A percentile compares a stretch with the other conserved stretches of the same genome.
Conservation (phyloP, 352 stramenopile species). For the Phytophthora uliginosa region DNA sequence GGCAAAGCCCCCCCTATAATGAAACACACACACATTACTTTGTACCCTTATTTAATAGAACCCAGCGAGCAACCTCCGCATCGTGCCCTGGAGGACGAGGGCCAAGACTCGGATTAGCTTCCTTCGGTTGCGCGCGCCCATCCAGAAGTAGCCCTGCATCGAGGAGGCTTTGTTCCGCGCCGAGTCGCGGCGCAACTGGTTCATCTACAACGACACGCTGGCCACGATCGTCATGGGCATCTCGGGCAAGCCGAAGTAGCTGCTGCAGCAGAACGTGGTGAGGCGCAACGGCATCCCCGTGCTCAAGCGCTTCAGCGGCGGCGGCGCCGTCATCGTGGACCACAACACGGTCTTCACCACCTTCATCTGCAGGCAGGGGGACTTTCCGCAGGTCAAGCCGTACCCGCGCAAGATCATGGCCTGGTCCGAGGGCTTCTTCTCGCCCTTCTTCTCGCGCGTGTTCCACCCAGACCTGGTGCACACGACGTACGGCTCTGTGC, state of each 20-base stretch:
- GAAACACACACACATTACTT: no score
- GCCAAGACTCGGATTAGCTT: conserved; percentile 72
- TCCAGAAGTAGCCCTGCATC: conserved; percentile 88
- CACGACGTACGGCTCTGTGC: background rate
- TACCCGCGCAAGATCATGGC: conserved; percentile 95
- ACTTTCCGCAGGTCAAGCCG: conserved; percentile 78
- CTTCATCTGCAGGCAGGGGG: conserved; percentile 91
- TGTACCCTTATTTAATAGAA: no score
- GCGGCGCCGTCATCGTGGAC: conserved; percentile 98
- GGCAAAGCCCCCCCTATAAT: no score
- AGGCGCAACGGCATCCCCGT: conserved; percentile 87
- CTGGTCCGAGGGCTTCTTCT: conserved; percentile 89
- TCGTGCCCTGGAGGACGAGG: conserved; percentile 24
- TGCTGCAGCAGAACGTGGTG: conserved; percentile 90
- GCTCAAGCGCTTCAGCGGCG: conserved; percentile 97
- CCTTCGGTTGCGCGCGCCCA: conserved; percentile 73
- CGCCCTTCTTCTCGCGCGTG: conserved; percentile 78
- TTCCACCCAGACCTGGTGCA: conserved; percentile 39
- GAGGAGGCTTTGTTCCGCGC: conserved; percentile 96
- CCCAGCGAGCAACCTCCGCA: no score
- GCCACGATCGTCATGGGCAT: conserved; percentile 96
- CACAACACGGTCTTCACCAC: conserved; percentile 93
- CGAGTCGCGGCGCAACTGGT: conserved; percentile 85
- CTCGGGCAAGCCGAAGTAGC: conserved; percentile 93
- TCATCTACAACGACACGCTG: conserved; percentile 79